Evolutionary conservation across 2,329 filamentous ascomycete genomes (phyloP), one percentile per base, ranked within the genome.

Genomic region (Cytospora piceae): DNA sequence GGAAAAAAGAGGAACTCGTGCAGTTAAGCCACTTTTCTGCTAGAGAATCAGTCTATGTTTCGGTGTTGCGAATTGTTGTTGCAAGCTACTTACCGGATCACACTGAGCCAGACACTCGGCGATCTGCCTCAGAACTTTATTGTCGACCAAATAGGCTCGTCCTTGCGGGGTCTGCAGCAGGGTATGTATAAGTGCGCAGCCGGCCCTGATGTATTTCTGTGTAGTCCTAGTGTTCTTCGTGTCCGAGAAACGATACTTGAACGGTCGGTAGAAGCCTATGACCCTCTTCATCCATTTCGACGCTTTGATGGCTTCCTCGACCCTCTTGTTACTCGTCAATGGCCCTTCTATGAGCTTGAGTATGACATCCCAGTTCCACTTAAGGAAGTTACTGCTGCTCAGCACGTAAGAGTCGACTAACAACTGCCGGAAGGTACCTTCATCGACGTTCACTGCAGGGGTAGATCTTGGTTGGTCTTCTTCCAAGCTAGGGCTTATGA

Each of bases 291-390:
- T 90, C 73, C 98, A 99, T 75, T 98, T 98, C 2, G 94, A 96
- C 1, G 91, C 93, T 75, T 93, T 94, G 74, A 96, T 91, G 0
- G 94, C 94, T 77, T 99, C 95, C 71, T 97, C 94, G 5, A 99
- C 83, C 14, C 95, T 86, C 77, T 97, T 97, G 0, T 94, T 90
- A 70, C 93, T 96, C 29, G 93, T 90, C 27, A 99, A 79, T 1
- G 96, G 95, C 0, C 95, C 96, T 74, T 98, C 94, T 42, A 99
- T 94, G 61, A 98, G 88, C 71, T 90, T 91, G 66, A 94, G 85
- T 52, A 99, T 93, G 46, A 96, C 82, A 68, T 96, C 93, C 95
- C 96, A 99, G 74, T 96, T 94, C 95, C 95, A 99, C 76, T 99
- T 99, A 49, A 88, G 83, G 73, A 91, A 97, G 71, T 96, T 97